Conservation (phyloP, 169 alveolate genomes). For the Plasmodium knowlesi region DNA sequence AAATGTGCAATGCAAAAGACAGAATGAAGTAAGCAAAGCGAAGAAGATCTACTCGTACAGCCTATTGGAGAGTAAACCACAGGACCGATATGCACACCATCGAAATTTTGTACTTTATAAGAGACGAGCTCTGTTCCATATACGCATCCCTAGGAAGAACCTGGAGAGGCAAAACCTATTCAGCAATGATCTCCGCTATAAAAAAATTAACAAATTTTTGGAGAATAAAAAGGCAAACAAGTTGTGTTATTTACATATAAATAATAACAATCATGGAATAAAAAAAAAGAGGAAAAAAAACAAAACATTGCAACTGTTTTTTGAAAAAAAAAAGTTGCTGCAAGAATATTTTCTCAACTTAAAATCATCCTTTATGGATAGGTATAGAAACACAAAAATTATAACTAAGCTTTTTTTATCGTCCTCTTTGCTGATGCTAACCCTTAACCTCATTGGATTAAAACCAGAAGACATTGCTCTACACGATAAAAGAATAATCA, state of each 20-base stretch:
- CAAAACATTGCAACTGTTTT: constrained; percentile 10
- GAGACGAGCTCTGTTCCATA: constrained; percentile 25
- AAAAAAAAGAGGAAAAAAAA: constrained; percentile 18
- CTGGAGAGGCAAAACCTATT: neutral
- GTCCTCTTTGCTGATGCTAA: constrained; percentile 25
- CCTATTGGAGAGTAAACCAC: neutral
- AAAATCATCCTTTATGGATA: constrained; percentile 43
- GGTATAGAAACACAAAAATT: constrained; percentile 35
- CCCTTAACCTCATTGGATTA: constrained; percentile 44
- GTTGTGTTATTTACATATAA: constrained; percentile 45
- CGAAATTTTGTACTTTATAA: constrained; percentile 14
- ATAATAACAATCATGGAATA: constrained; percentile 15
- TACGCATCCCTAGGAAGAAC: constrained; percentile 33
- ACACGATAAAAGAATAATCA: constrained; percentile 58
- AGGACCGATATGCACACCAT: constrained; percentile 1
- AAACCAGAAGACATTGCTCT: constrained; percentile 72
- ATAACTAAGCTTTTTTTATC: constrained; percentile 48
- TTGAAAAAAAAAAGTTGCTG: constrained; percentile 7
- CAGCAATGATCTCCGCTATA: constrained; percentile 25
- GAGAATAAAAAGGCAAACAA: constrained; percentile 43
- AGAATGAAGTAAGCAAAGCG: constrained; percentile 19
- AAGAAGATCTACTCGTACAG: neutral
- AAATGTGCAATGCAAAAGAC: constrained; percentile 8
- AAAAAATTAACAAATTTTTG: constrained; percentile 19
- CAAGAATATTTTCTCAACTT: constrained; percentile 25